Conservation (phyloP, 202 grass and related monocot genomes). For the Musa balbisiana region DNA sequence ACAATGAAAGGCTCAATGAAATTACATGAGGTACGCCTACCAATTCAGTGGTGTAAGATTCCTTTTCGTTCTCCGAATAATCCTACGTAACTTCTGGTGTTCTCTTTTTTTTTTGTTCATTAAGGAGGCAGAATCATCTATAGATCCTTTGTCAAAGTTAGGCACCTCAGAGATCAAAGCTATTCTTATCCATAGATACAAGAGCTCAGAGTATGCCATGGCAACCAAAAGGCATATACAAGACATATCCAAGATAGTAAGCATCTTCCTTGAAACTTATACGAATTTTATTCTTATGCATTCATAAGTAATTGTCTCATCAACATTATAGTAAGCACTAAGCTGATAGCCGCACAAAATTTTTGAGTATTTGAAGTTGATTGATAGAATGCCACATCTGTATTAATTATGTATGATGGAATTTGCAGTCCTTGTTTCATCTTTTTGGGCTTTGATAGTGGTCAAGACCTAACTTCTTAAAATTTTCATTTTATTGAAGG, state of each 20-base stretch:
- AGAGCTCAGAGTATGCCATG: slow-evolving; percentile 59
- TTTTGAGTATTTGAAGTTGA: too few relatives aligned
- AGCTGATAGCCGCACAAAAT: too few relatives aligned
- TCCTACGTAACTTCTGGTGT: slow-evolving; percentile 8
- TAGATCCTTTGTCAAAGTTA: slow-evolving; percentile 64
- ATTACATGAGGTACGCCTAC: slow-evolving; percentile 44
- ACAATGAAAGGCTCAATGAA: slow-evolving; percentile 88
- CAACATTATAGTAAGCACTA: too few relatives aligned
- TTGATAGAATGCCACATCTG: too few relatives aligned
- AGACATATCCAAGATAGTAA: slow-evolving; percentile 90
- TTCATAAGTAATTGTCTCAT: too few relatives aligned
- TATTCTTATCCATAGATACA: slow-evolving; percentile 71
- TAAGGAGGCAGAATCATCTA: slow-evolving; percentile 57
- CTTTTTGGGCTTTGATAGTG: too few relatives aligned
- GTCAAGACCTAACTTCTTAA: neutral
- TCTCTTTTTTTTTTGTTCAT: slow-evolving; percentile 9
- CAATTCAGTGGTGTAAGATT: neutral
- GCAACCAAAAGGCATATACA: slow-evolving; percentile 51
- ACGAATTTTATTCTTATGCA: neutral
- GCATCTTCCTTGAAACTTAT: slow-evolving; percentile 2
- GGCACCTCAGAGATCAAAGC: slow-evolving; percentile 71
- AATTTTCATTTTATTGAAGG: slow-evolving; percentile 30
- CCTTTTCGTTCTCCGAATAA: slow-evolving; percentile 2
- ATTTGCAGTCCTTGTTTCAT: too few relatives aligned
- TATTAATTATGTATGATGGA: too few relatives aligned